Base-by-base conservation (phyloP, 805 yeast genomes). In the Spathaspora arborariae region DNA sequence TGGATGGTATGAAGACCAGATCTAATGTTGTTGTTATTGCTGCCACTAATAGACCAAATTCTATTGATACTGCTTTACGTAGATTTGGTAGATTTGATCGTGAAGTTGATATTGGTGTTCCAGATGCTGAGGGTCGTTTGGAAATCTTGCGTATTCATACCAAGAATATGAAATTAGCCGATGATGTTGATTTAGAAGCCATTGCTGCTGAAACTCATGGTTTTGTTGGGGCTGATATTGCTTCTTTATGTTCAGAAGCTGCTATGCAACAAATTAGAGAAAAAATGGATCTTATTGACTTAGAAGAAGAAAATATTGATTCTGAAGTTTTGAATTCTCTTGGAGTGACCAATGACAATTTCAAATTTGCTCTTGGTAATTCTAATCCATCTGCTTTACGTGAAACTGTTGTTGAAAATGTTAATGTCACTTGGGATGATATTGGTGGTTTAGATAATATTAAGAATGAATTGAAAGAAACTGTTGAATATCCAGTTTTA, bases 1-100 rank as follows among this genome's bases (percentile, higher is more conserved):
- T 94, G 99, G 99, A 94, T 66, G 99, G 99, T 78, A 94, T 94
- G 99, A 92, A 92, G 74, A 96, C 98, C n/a, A 85, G 99, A 72
- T 86, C 98, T 36, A 94, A 94, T 64, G 86, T 89, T 58, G 99
- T 94, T 52, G 99, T 94, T 47, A 94, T 94, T 72, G 99, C 99
- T 46, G 99, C 99, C 33, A 94, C 94, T 45, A 85, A 85, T 72
- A 78, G 94, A 68, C 94, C 94, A 54, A 86, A 85, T 72, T 82
- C 90, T 16, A 85, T 85, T 60, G 94, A 85, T 61, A 91, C 94
- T 41, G 94, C 94, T 19, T 74, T 85, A 56, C 82, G 94, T 71
- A 81, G 94, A 67, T 85, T 85, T 57, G 94, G 94, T 56, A 81
- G 94, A 65, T 85, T 86, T 62, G 94, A 86, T 65, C 78, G 94